Evolutionary conservation across 164 flowering plant genomes (phyloP).

Genomic region (Echeveria elegans): DNA sequence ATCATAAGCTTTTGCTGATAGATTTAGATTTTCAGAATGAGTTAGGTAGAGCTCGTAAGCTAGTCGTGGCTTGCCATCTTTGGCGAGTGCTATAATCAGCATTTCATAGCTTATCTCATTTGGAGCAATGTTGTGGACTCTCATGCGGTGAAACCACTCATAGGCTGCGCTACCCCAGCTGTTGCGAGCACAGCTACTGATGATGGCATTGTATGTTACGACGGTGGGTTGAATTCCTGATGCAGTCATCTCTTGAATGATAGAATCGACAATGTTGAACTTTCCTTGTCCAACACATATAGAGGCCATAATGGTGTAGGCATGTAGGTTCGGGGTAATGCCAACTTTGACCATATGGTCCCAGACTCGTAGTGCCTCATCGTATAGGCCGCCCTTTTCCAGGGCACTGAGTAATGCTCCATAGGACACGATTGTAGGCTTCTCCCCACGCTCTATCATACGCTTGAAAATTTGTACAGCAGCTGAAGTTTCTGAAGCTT

Average conservation of each 20-base stretch:
- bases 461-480: slow-evolving; percentile 76
- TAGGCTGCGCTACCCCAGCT: slow-evolving; percentile 58
- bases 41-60: slow-evolving; percentile 72
- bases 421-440: slow-evolving; percentile 84
- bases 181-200: slow-evolving; percentile 58
- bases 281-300: slow-evolving; percentile 59
- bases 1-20: slow-evolving; percentile 66
- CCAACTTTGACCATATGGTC: slow-evolving; percentile 85
- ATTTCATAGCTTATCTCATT: slow-evolving; percentile 78
- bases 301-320: slow-evolving; percentile 87
- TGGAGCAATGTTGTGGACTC: slow-evolving; percentile 41
- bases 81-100: slow-evolving; percentile 72
- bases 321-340: slow-evolving; percentile 66
- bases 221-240: slow-evolving; percentile 62
- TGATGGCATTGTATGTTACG: slow-evolving; percentile 87
- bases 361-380: slow-evolving; percentile 79
- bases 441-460: slow-evolving; percentile 86
- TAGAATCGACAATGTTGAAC: slow-evolving; percentile 42
- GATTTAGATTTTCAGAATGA: slow-evolving; percentile 43
- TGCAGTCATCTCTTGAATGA: slow-evolving; percentile 58
- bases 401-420: slow-evolving; percentile 94
- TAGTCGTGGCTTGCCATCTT: slow-evolving; percentile 77
- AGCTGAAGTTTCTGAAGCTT: slow-evolving; percentile 77
- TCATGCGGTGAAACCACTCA: slow-evolving; percentile 91
- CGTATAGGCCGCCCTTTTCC: slow-evolving; percentile 81